A percentile compares a stretch with the other conserved stretches of the same genome.
These are phyloP conservation scores for Thelonectria olida DNA, from an alignment of 2,329 filamentous ascomycete species.

Conservation along the genomic window DNA sequence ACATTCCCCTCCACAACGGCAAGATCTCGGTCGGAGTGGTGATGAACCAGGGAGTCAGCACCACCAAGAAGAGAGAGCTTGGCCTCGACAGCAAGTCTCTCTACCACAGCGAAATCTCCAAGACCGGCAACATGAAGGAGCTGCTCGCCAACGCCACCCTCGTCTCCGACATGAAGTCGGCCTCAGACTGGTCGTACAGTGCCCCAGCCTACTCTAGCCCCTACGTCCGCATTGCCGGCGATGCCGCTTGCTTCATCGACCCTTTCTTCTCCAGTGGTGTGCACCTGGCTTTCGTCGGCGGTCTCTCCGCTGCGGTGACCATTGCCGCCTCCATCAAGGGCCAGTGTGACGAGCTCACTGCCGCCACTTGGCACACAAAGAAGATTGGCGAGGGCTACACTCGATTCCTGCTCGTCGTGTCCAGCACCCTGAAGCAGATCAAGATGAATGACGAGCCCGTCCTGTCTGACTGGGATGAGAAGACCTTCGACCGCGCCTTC, in stretches of 20 bases:
- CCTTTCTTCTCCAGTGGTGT: conserved; percentile 59
- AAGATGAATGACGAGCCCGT: conserved; percentile 48
- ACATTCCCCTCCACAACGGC: conserved; percentile 59
- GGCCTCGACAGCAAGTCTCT: conserved; percentile 40
- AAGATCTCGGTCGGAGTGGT: conserved; percentile 55
- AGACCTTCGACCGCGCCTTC: conserved; percentile 55
- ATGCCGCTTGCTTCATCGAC: conserved; percentile 60
- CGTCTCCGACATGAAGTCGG: conserved; percentile 48
- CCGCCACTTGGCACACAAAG: conserved; percentile 52
- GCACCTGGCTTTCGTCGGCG: conserved; percentile 54
- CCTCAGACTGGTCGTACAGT: conserved; percentile 59
- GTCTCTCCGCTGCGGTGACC: conserved; percentile 55
- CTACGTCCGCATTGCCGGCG: conserved; percentile 52
- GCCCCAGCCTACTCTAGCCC: conserved; percentile 53
- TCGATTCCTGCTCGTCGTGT: conserved; percentile 51
- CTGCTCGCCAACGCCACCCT: conserved; percentile 47
- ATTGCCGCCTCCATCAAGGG: conserved; percentile 51
- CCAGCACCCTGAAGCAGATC: conserved; percentile 50
- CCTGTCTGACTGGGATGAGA: conserved; percentile 52
- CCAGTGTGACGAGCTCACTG: conserved; percentile 48
- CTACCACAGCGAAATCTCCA: conserved; percentile 46
- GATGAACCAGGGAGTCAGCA: conserved; percentile 48
- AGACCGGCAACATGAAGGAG: conserved; percentile 38
- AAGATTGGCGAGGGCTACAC: conserved; percentile 57
- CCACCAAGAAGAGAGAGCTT: conserved; percentile 45